Conservation (phyloP, 2,329 filamentous ascomycete species). For the Claviceps africana region DNA sequence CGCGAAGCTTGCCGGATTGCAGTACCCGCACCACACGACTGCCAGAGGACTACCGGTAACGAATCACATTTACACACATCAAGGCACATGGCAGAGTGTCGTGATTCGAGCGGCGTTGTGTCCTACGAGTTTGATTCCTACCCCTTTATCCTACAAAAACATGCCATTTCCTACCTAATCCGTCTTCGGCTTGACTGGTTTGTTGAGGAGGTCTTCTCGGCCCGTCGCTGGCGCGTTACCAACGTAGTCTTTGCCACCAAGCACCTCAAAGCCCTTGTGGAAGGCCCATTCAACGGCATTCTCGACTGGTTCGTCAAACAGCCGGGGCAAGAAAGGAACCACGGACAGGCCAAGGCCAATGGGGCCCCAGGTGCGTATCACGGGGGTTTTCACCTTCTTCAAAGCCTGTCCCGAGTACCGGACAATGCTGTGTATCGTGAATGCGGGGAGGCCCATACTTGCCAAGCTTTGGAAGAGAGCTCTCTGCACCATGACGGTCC, state of each 20-base stretch:
- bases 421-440: slow-evolving; percentile 89
- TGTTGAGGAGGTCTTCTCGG: slow-evolving; percentile 25
- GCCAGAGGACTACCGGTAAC: not conserved
- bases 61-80: not conserved
- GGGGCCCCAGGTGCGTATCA: slow-evolving; percentile 70
- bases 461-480: slow-evolving; percentile 83
- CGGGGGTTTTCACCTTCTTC: slow-evolving; percentile 65
- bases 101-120: not conserved
- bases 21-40: not conserved
- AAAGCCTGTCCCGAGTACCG: slow-evolving; percentile 76
- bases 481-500: slow-evolving; percentile 80
- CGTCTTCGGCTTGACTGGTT: slow-evolving; percentile 33
- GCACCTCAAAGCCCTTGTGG: slow-evolving; percentile 61
- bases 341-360: slow-evolving; percentile 69
- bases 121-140: slow-evolving; percentile 7
- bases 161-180: slow-evolving; percentile 14
- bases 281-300: slow-evolving; percentile 82
- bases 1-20: not conserved
- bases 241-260: slow-evolving; percentile 49
- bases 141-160: not conserved
- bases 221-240: slow-evolving; percentile 41
- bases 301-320: slow-evolving; percentile 91
- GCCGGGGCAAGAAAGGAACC: slow-evolving; percentile 68
- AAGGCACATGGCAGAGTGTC: not conserved
- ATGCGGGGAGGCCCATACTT: slow-evolving; percentile 84